Percentiles rank a stretch among this genome's conserved stretches.
phyloP scores from a whole-genome alignment of 2,329 filamentous ascomycete genomes.

The Emergomyces africanus region DNA sequence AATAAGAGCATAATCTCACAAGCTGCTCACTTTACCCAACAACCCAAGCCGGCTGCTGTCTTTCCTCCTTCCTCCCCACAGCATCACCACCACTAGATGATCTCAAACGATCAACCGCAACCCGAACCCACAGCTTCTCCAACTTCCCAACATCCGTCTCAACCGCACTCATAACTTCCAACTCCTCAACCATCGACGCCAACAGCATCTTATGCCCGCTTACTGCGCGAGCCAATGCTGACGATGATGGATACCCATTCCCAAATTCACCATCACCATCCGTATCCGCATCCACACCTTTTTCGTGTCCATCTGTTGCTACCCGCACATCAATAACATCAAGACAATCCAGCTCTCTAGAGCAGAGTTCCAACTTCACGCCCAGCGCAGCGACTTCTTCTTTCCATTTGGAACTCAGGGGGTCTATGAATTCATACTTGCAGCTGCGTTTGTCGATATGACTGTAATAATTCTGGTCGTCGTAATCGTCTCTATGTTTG shows the following conservation, averaged over 20 bases:
- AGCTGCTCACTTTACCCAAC: not conserved
- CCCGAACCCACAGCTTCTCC: slow-evolving; percentile 23
- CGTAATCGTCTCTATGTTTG: not conserved
- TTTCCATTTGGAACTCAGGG: slow-evolving; percentile 23
- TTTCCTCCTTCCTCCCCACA: slow-evolving; percentile 11
- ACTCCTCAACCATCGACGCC: slow-evolving; percentile 25
- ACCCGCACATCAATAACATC: slow-evolving; percentile 17
- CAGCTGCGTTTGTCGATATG: not conserved
- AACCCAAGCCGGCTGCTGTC: not conserved
- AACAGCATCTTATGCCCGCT: slow-evolving; percentile 19
- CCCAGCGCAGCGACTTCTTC: slow-evolving; percentile 19
- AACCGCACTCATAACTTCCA: slow-evolving; percentile 23
- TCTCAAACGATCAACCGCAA: slow-evolving; percentile 17
- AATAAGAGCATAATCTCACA: not conserved
- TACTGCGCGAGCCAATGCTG: slow-evolving; percentile 21
- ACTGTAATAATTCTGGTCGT: not conserved
- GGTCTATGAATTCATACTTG: slow-evolving; percentile 22
- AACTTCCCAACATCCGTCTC: slow-evolving; percentile 22
- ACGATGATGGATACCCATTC: not conserved
- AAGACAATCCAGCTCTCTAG: slow-evolving; percentile 24
- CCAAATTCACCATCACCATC: not conserved
- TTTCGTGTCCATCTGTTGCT: not conserved
- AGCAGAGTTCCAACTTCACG: slow-evolving; percentile 23
- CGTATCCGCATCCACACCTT: not conserved
- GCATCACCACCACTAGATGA: slow-evolving; percentile 6